A percentile compares a stretch with the other conserved stretches of the same genome.
phyloP scores from a whole-genome alignment of 176 grass and related monocot genomes.

The Neostapfia colusana region DNA sequence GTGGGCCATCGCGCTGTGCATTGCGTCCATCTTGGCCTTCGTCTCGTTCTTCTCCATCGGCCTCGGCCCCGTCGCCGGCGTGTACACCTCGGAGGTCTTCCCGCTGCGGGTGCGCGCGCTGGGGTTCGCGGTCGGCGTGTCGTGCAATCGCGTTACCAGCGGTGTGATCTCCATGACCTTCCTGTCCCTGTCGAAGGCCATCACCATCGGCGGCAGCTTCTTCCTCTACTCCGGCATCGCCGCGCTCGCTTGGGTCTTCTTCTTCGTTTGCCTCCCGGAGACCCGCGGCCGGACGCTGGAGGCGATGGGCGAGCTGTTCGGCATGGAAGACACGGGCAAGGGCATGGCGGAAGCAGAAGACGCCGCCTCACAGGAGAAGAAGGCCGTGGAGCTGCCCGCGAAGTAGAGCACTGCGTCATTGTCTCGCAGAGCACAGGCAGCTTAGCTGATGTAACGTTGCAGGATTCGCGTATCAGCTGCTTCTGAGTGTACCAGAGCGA shows the following conservation, averaged over 20 bases:
- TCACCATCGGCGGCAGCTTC: conserved; percentile 72
- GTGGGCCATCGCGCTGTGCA: conserved; percentile 58
- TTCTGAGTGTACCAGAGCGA: not conserved
- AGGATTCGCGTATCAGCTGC: not conserved
- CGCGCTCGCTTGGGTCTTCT: conserved; percentile 45
- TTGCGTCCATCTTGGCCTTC: conserved; percentile 45
- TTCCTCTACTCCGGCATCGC: conserved; percentile 57
- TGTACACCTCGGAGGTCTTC: conserved; percentile 70
- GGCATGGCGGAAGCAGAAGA: conserved; percentile 20
- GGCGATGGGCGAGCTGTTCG: conserved; percentile 59
- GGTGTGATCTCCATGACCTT: conserved; percentile 70
- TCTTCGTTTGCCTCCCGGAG: conserved; percentile 54
- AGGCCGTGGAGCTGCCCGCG: conserved; percentile 27
- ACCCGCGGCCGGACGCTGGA: conserved; percentile 65
- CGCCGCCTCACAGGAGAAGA: not conserved
- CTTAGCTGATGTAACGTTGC: conserved; percentile 1
- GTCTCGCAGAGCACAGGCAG: not conserved
- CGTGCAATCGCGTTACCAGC: conserved; percentile 60
- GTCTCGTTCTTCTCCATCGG: conserved; percentile 78
- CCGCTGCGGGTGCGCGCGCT: conserved; percentile 60
- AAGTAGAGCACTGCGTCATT: not conserved
- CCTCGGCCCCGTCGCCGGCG: conserved; percentile 50
- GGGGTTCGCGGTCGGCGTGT: conserved; percentile 43
- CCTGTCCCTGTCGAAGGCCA: conserved; percentile 65
- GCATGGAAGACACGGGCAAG: conserved; percentile 6